Percentiles rank a stretch among this genome's conserved stretches.
phyloP scores from a whole-genome alignment of 257 asterid genomes.

The Solanum appendiculatum region DNA sequence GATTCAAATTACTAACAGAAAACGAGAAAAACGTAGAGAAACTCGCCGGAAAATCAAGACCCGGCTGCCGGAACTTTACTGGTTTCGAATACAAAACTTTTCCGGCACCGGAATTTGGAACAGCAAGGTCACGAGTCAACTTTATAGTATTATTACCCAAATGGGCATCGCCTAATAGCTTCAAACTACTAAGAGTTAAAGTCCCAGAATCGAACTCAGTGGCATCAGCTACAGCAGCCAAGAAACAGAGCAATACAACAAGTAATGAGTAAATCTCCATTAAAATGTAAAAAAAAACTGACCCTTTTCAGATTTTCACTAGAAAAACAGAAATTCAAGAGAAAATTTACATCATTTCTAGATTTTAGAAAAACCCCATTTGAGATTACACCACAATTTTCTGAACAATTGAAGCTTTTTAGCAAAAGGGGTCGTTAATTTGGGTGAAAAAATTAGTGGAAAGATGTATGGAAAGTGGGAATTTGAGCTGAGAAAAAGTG shows the following conservation, averaged over 20 bases:
- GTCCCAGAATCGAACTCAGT: constrained; percentile 52
- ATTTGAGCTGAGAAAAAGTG: background rate
- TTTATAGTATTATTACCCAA: constrained; percentile 50
- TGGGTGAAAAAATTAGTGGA: background rate
- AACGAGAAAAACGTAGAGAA: constrained; percentile 73
- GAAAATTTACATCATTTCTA: background rate
- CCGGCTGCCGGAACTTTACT: constrained; percentile 44
- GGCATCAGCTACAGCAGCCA: background rate
- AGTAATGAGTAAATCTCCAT: background rate
- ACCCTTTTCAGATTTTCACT: background rate
- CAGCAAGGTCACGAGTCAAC: constrained; percentile 57
- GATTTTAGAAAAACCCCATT: background rate
- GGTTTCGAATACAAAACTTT: constrained; percentile 55
- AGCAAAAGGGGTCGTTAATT: background rate
- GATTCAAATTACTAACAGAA: constrained; percentile 52
- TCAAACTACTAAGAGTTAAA: constrained; percentile 41
- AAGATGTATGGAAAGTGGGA: background rate
- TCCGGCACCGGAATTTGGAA: constrained; percentile 76
- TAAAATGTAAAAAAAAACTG: background rate
- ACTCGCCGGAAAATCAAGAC: constrained; percentile 25
- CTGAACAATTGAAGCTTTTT: background rate
- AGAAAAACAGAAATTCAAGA: background rate
- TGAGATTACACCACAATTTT: background rate
- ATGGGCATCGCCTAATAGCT: constrained; percentile 81
- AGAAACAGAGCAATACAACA: background rate